A percentile compares a stretch with the other conserved stretches of the same genome.
Conservation (phyloP, 2,329 filamentous ascomycete species). For the Cryphonectria parasitica region DNA sequence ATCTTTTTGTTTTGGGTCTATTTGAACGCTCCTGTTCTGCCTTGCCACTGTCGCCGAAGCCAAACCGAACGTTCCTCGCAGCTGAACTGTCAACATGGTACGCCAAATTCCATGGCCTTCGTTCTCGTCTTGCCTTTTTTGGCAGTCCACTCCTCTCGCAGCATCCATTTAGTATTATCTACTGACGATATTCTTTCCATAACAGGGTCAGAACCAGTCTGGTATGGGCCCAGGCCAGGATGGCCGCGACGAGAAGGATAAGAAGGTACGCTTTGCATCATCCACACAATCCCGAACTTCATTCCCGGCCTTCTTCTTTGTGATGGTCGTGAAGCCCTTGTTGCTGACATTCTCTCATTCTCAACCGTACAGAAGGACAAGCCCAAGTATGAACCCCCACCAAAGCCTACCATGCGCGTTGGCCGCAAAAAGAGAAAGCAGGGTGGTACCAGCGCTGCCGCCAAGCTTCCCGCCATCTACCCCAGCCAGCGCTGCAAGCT, state of each 20-base stretch:
- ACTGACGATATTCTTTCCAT: constrained; percentile 28
- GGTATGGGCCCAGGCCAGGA: constrained; percentile 76
- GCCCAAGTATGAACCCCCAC: constrained; percentile 99
- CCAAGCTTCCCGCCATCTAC: constrained; percentile 92
- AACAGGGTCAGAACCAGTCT: constrained; percentile 81
- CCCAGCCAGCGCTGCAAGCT: constrained; percentile 98
- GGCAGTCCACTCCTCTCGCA: background rate
- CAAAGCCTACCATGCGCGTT: constrained; percentile 93
- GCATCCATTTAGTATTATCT: background rate
- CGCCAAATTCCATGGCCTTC: constrained; percentile 15
- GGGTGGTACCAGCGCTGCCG: constrained; percentile 88
- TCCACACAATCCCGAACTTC: background rate
- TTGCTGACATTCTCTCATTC: constrained; percentile 1
- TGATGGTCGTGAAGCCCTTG: constrained; percentile 11
- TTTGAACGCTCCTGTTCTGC: background rate
- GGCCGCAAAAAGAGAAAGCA: constrained; percentile 98
- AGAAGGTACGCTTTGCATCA: constrained; percentile 69
- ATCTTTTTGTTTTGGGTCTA: background rate
- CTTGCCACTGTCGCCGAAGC: background rate
- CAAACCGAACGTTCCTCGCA: background rate
- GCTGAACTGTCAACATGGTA: constrained; percentile 36
- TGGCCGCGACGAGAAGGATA: constrained; percentile 84
- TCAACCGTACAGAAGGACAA: constrained; percentile 80
- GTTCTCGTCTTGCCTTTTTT: background rate
- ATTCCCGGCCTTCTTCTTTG: constrained; percentile 22